These are phyloP conservation scores for Fusarium sp. DNA, from an alignment of 2,329 filamentous ascomycete species.

Conservation along the genomic window DNA sequence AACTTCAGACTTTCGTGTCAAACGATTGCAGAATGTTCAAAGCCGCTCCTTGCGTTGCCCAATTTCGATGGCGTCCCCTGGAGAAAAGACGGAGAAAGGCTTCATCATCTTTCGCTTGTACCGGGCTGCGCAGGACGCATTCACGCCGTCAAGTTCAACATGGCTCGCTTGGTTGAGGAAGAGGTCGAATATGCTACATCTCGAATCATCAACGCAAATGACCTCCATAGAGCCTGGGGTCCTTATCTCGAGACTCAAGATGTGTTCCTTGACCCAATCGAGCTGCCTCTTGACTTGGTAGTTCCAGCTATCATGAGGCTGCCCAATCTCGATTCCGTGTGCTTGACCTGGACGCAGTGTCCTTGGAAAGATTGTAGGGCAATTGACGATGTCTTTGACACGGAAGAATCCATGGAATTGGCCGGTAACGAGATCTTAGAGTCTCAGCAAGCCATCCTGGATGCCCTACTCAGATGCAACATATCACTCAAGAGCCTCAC, in stretches of 20 bases:
- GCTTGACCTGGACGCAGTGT: constrained; percentile 37
- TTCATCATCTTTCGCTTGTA: constrained; percentile 55
- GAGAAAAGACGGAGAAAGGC: constrained; percentile 55
- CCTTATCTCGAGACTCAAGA: constrained; percentile 21
- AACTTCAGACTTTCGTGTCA: constrained; percentile 49
- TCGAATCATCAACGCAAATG: neutral
- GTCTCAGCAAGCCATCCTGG: constrained; percentile 34
- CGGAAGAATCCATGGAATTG: constrained; percentile 29
- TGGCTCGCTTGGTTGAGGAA: constrained; percentile 39
- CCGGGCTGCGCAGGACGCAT: constrained; percentile 54
- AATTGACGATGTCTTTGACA: constrained; percentile 13
- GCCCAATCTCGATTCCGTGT: constrained; percentile 33
- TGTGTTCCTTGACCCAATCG: neutral
- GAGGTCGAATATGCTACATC: neutral
- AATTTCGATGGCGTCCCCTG: constrained; percentile 55
- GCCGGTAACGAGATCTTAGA: constrained; percentile 14
- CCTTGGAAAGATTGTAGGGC: constrained; percentile 27
- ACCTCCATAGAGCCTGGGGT: neutral
- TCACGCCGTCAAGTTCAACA: constrained; percentile 56
- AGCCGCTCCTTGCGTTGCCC: constrained; percentile 26
- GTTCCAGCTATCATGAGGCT: constrained; percentile 25
- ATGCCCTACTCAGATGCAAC: constrained; percentile 18
- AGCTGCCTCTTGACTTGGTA: constrained; percentile 17
- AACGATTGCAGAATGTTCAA: neutral
- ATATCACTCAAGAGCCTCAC: constrained; percentile 30